These are phyloP conservation scores for Candida anglica DNA, from an alignment of 805 yeast genomes.

Conservation along the genomic window DNA sequence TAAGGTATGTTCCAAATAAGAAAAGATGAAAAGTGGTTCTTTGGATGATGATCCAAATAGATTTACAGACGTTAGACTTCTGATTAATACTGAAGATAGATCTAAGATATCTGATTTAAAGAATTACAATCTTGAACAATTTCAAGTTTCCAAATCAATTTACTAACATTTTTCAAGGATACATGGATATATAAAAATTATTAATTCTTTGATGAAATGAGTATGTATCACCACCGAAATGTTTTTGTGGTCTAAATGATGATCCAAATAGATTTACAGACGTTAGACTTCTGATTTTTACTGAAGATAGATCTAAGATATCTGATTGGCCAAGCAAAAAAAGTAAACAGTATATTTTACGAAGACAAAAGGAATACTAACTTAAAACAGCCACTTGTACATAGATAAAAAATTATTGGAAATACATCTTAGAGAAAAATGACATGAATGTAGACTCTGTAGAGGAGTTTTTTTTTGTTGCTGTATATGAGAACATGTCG, in stretches of 20 bases:
- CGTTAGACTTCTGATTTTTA: conserved; percentile 7
- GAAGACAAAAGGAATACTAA: neutral
- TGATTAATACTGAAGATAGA: conserved; percentile 4
- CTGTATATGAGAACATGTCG: too few relatives aligned
- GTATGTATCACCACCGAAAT: conserved; percentile 1
- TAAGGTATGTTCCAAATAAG: conserved; percentile 11
- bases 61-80: conserved; percentile 9
- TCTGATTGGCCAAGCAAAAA: conserved; percentile 4
- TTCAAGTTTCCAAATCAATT: too few relatives aligned
- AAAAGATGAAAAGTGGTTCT: conserved; percentile 1
- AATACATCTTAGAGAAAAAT: too few relatives aligned
- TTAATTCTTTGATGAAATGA: neutral
- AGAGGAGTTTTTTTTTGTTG: too few relatives aligned
- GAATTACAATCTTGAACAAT: conserved; percentile 4
- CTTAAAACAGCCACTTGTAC: neutral
- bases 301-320: conserved; percentile 6
- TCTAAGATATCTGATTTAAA: conserved; percentile 7
- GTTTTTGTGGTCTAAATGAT: conserved; percentile 3
- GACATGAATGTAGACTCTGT: too few relatives aligned
- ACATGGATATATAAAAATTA: too few relatives aligned
- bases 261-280: conserved; percentile 5
- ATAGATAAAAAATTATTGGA: neutral
- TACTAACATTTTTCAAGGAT: too few relatives aligned
- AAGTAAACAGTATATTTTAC: neutral
- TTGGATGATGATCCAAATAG: conserved; percentile 4